Evolutionary conservation across 2,329 filamentous ascomycete species (phyloP).

Genomic region (Bipolaris bicolor): DNA sequence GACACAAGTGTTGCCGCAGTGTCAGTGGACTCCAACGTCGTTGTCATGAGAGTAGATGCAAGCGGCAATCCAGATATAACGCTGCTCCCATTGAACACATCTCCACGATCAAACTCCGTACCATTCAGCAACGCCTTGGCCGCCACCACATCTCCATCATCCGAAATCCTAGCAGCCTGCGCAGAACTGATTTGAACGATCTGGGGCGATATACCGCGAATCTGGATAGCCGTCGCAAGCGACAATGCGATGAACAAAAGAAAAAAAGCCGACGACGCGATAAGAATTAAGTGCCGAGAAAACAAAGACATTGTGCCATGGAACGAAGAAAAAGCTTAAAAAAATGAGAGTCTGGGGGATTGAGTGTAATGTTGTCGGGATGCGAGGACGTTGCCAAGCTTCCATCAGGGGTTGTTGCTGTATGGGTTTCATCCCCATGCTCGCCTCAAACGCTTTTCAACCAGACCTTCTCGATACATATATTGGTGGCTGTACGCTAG

Average conservation of each 20-base stretch:
- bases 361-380: constrained; percentile 2
- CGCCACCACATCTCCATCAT: constrained; percentile 23
- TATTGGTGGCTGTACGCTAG: neutral
- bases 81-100: constrained; percentile 32
- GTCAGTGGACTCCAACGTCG: too few species aligned
- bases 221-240: constrained; percentile 36
- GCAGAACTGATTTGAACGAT: constrained; percentile 33
- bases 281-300: constrained; percentile 28
- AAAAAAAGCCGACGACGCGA: constrained; percentile 33
- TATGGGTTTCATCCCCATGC: constrained; percentile 28
- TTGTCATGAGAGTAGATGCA: constrained; percentile 17
- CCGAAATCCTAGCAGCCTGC: constrained; percentile 33
- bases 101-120: constrained; percentile 37
- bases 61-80: constrained; percentile 21
- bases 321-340: neutral
- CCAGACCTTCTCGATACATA: neutral
- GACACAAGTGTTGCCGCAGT: too few species aligned
- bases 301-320: constrained; percentile 25
- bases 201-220: constrained; percentile 31
- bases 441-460: constrained; percentile 3
- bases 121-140: constrained; percentile 38
- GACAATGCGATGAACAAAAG: constrained; percentile 40
- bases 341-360: neutral
- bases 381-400: constrained; percentile 12
- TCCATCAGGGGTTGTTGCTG: constrained; percentile 21